Conservation (phyloP, 2,329 filamentous ascomycete species). For the Colletotrichum spaethianum region DNA sequence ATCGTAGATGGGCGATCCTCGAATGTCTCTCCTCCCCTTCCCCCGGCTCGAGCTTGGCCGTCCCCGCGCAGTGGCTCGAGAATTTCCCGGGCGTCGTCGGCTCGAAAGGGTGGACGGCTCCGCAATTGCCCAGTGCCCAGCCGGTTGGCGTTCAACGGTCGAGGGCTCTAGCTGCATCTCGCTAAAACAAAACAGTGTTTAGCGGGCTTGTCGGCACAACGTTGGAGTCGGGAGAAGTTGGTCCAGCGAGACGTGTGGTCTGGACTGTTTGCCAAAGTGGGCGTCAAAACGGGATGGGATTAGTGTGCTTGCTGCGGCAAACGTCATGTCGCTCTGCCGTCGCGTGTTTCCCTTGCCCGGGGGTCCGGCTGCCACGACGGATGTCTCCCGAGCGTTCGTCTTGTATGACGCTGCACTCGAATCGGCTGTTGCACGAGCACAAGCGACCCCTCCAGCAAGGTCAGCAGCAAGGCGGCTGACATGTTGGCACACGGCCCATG, state of each 20-base stretch:
- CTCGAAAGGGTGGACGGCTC: neutral
- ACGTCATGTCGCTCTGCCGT: neutral
- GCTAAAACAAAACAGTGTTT: neutral
- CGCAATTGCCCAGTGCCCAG: constrained; percentile 11
- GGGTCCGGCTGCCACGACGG: neutral
- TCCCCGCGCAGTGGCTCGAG: constrained; percentile 14
- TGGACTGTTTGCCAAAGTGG: neutral
- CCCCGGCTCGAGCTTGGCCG: neutral
- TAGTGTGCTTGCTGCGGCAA: neutral
- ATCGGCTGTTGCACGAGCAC: neutral
- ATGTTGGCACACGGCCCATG: neutral
- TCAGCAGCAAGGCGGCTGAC: constrained; percentile 4
- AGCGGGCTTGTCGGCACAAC: neutral
- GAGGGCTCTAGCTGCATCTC: neutral
- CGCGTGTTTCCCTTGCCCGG: neutral
- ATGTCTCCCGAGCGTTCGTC: neutral
- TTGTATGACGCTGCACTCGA: neutral
- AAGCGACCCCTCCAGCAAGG: too few relatives aligned
- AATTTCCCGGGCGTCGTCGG: constrained; percentile 30
- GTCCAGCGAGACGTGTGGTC: neutral
- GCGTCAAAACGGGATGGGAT: neutral
- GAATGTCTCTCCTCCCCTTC: constrained; percentile 1
- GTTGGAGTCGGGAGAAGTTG: neutral
- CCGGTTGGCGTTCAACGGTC: constrained; percentile 8
- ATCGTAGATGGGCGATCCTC: constrained; percentile 15